Evolutionary conservation across 139 green algal genomes (phyloP), one percentile per base, ranked within the genome.

Genomic region (Bryopsis sp.): DNA sequence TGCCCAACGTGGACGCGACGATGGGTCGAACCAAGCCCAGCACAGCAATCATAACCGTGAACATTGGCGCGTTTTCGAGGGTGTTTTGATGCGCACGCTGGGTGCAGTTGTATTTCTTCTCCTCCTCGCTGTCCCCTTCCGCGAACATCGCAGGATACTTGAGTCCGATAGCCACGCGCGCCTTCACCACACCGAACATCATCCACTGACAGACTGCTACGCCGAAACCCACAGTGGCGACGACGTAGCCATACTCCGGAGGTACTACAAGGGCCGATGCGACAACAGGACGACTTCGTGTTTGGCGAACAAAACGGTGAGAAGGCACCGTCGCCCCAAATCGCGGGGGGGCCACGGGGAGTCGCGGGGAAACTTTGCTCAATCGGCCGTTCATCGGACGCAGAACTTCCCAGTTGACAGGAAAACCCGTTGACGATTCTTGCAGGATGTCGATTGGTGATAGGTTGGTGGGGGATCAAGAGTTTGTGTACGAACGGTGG

Each of bases 91-190:
- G 59, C 32, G 24, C 59, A 29, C 59, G 22, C 59, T 67, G 59
- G 28, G 47, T 67, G 59, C 59, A 67, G 59, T 67, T 67, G 59
- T 48, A 67, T 22, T 29, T 67, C 15, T 29, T 38, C 8, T 33
- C 59, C 24, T 67, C 59, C 24, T 67, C 22, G 4, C 34, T 48
- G 28, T 67, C 59, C 7, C 59, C 59, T 35, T 67, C 59, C 6
- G 26, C 26, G 28, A 48, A 67, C 59, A 67, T 67, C 59, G 46
- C 47, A 8, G 59, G 59, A 38, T 67, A 67, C 59, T 29, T 33
- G 34, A 67, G 28, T 35, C 11, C 57, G 43, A 26, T 26, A 19
- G 15, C 15, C 43, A 26, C 19, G 43, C 43, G 43, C 43, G 43
- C 43, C 15, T 11, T 19, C 15, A 11, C 43, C 43, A 54, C 43